Base-by-base conservation (phyloP, 371 early-diverging fungal species). In the Mucor ambiguus region DNA sequence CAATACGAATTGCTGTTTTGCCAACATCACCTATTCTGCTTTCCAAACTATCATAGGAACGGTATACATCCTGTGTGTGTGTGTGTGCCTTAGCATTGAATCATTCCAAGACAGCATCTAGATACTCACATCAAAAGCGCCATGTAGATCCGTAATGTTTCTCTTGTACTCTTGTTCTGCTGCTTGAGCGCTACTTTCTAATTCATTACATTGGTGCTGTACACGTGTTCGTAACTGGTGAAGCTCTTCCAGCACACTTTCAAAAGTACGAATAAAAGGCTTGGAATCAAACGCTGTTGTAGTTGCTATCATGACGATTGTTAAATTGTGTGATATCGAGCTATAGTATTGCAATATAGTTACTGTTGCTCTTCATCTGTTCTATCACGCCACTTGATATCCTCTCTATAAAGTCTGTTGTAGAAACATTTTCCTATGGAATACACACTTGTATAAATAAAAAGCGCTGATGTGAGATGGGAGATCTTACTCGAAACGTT, bases 1-100 rank as follows among this genome's bases (percentile, higher is more conserved):
- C 98, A 60, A 98, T 95, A 55, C 95, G 88, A 38, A 97, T 90
- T n/a, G 97, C 96, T 11, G 96, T 96, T 72, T 93, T 94, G 68
- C 97, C 95, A 11, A 98, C 96, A 67, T 96, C 94, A 59, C 90
- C 89, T 35, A 97, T 90, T 61, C 95, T 88, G 24, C 85, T 79
- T 74, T 98, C 97, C 37, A 98, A 80, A 41, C 84, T 85, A 67
- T 94, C 93, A 73, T 96, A 93, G 18, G 88, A 82, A 75, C 88
- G 76, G 80, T 91, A 87, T 29, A 95, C 87, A 75, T 92, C 85
- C 95, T 96, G 74, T 37, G 30, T 52, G 72, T 44, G 16, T 14
- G n/a, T 43, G n/a, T 44, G n/a, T 20, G 64, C 54, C 3, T 48
- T n/a, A 32, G 64, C 22, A 49, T 26, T 11, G 11, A 26, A 24